phyloP scores from a whole-genome alignment of 73 alveolate genomes.

The Effrenium voratum region DNA sequence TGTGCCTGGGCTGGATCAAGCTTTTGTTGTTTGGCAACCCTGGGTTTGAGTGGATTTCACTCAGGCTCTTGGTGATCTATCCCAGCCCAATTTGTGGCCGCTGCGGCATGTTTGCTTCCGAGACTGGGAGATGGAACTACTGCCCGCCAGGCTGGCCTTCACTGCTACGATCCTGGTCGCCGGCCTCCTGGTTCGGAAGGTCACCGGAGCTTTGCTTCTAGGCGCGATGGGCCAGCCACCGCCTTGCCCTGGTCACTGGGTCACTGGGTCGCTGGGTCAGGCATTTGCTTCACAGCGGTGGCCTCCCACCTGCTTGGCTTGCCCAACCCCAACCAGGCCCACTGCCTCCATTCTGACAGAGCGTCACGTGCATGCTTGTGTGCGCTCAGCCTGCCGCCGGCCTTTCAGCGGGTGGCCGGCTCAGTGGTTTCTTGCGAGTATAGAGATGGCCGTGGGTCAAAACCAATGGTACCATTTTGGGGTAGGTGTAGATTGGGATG shows the following conservation, averaged over 20 bases:
- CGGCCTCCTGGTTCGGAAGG: constrained; percentile 68
- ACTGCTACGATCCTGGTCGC: constrained; percentile 83
- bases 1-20: constrained; percentile 1
- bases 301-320: constrained; percentile 69
- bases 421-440: no score
- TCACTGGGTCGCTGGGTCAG: not conserved
- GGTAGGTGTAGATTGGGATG: not conserved
- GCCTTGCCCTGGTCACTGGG: not conserved
- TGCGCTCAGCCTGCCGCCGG: no score
- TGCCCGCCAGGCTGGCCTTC: constrained; percentile 78
- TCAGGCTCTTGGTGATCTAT: constrained; percentile 76
- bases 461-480: not conserved
- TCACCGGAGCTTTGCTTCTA: constrained; percentile 77
- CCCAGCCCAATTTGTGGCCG: constrained; percentile 78
- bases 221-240: constrained; percentile 11
- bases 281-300: constrained; percentile 79
- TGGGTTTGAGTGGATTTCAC: not conserved
- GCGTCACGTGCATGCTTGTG: no score
- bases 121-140: no score
- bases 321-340: constrained; percentile 87
- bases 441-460: not conserved
- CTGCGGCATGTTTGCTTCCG: not conserved
- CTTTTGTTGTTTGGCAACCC: not conserved
- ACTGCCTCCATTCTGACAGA: no score
- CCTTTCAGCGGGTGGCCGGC: constrained; percentile 31